Base-by-base conservation (phyloP, 1,284 basidiomycete species). In the Pyrrhoderma noxium region DNA sequence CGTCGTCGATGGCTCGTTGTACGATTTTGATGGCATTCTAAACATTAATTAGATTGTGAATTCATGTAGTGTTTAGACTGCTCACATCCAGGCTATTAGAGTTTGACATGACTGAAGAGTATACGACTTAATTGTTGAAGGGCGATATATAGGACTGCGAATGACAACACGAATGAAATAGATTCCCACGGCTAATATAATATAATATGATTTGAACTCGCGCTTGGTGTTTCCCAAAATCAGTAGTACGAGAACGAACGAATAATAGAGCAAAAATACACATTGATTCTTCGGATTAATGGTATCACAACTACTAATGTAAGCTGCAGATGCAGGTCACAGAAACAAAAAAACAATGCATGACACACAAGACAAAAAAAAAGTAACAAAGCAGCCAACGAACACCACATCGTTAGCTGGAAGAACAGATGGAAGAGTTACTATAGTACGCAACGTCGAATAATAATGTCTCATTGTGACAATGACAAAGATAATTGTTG, bases 21-120 rank as follows among this genome's bases (percentile, higher is more conserved):
- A 98, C 93, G 57, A 97, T 83, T 63, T 93, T 89, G 63, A 98
- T 93, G 34, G 94, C 95, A 67, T 87, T 87, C 93, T 98, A 56
- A 47, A 48, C 34, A 39, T 48, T 36, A 22, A 37, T 49, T 18
- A 50, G 43, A 37, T 22, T 22, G 18, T 21, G 27, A 35, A n/a
- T 16, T 31, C 13, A 31, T n/a, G 16, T 21, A 13, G 5, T 11
- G 27, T 14, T 13, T 2, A 14, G 7, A 37, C 36, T 8, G 52
- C 56, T 13, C 9, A 57, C 58, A 27, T 59, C 57, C n/a, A 59
- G 46, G 11, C 54, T 51, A 31, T 56, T 57, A 35, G 45, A 47
- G 40, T 58, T 58, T 7, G 57, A 52, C 57, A 58, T 58, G 7
- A 39, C 3, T 35, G 16, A 25, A 38, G 21, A 13, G 21, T n/a